Conservation (phyloP, 2,329 filamentous ascomycete species). For the Neoascochyta sp. region DNA sequence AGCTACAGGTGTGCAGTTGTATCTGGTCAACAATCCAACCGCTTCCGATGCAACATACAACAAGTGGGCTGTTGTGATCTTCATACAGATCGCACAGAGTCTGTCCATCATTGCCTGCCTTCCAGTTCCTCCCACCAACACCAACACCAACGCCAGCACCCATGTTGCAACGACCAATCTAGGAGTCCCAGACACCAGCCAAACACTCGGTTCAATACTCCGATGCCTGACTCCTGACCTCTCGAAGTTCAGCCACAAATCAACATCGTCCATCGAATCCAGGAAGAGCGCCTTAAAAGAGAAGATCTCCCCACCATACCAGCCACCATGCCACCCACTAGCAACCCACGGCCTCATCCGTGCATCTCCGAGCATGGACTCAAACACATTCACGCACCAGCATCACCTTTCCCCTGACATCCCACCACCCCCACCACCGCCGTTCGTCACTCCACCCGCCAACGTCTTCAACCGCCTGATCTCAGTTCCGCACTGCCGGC, state of each 20-base stretch:
- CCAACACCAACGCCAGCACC: constrained; percentile 14
- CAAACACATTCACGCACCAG: constrained; percentile 16
- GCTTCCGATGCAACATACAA: constrained; percentile 11
- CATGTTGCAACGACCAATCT: too few relatives aligned
- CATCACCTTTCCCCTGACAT: constrained; percentile 16
- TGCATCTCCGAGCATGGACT: constrained; percentile 16
- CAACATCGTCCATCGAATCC: too few relatives aligned
- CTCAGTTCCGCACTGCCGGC: constrained; percentile 14
- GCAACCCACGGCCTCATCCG: constrained; percentile 28
- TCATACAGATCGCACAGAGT: constrained; percentile 27
- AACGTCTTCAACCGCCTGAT: constrained; percentile 27
- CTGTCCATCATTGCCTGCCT: constrained; percentile 28
- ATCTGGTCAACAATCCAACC: constrained; percentile 18
- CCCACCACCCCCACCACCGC: constrained; percentile 11
- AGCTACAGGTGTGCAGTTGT: constrained; percentile 17
- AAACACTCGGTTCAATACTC: too few relatives aligned
- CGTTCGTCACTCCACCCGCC: constrained; percentile 10
- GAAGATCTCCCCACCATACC: constrained; percentile 4
- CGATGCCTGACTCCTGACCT: not conserved
- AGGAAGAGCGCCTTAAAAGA: constrained; percentile 1
- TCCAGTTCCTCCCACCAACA: constrained; percentile 24
- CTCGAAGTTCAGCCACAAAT: too few relatives aligned
- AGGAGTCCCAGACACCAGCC: too few relatives aligned
- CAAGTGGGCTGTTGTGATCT: constrained; percentile 20
- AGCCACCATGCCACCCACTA: constrained; percentile 21